phyloP scores from a whole-genome alignment of 306 rosid species.

The Gastrolobium bilobum region DNA sequence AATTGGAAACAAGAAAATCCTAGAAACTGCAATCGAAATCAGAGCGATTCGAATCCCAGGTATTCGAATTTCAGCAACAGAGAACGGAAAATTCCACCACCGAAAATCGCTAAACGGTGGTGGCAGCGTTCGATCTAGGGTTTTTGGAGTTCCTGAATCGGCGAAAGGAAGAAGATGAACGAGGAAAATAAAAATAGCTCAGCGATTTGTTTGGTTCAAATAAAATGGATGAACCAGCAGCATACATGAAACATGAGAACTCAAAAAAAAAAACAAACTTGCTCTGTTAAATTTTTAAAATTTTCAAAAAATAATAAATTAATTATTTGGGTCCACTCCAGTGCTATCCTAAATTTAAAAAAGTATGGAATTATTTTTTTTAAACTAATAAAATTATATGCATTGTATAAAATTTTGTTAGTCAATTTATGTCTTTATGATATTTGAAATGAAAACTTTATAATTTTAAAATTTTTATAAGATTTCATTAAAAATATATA shows the following conservation, averaged over 20 bases:
- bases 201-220: constrained; percentile 46
- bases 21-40: constrained; percentile 44
- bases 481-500: no score
- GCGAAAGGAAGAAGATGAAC: constrained; percentile 46
- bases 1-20: constrained; percentile 32
- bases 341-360: no score
- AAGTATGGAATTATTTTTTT: no score
- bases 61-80: constrained; percentile 14
- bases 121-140: constrained; percentile 47
- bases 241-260: neutral
- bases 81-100: constrained; percentile 31
- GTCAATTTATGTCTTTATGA: no score
- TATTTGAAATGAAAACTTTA: no score
- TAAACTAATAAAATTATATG: no score
- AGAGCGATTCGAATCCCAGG: neutral
- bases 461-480: no score
- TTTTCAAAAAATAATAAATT: no score
- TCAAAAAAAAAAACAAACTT: neutral
- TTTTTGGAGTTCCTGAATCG: constrained; percentile 37
- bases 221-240: neutral
- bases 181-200: constrained; percentile 2
- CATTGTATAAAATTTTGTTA: no score
- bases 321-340: no score
- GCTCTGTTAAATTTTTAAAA: no score
- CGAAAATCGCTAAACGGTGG: constrained; percentile 26